phyloP scores from a whole-genome alignment of 139 green algal species.

The Zygnema cylindricum region DNA sequence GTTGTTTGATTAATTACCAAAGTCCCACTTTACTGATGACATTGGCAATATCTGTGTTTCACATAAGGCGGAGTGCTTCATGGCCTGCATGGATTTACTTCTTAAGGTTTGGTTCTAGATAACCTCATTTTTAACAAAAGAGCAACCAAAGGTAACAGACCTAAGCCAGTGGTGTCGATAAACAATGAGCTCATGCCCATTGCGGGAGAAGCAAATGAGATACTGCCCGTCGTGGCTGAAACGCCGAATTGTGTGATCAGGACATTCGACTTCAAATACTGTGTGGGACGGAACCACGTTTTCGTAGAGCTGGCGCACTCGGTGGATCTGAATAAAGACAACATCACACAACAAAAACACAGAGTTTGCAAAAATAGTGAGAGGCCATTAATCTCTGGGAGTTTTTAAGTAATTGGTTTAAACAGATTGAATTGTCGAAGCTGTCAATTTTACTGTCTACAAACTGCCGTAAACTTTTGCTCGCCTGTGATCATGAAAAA shows the following conservation, averaged over 20 bases:
- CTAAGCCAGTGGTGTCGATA: slow-evolving; percentile 58
- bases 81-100: no score
- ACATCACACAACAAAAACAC: not conserved
- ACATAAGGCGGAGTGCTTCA: no score
- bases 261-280: slow-evolving; percentile 57
- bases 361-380: not conserved
- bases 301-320: slow-evolving; percentile 48
- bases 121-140: no score
- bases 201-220: slow-evolving; percentile 56
- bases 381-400: not conserved
- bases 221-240: slow-evolving; percentile 64
- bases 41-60: no score
- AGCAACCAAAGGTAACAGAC: not conserved
- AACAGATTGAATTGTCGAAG: no score
- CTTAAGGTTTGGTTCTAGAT: no score
- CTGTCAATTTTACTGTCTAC: not conserved
- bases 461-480: not conserved
- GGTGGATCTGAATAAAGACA: slow-evolving; percentile 30
- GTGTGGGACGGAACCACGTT: slow-evolving; percentile 56
- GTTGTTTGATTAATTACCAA: no score
- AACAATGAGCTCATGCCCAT: slow-evolving; percentile 56
- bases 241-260: slow-evolving; percentile 50
- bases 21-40: no score
- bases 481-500: not conserved
- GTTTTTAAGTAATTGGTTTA: no score